These are phyloP conservation scores for Aspergillus texensis DNA, from an alignment of 2,329 filamentous ascomycete genomes.

Conservation along the genomic window DNA sequence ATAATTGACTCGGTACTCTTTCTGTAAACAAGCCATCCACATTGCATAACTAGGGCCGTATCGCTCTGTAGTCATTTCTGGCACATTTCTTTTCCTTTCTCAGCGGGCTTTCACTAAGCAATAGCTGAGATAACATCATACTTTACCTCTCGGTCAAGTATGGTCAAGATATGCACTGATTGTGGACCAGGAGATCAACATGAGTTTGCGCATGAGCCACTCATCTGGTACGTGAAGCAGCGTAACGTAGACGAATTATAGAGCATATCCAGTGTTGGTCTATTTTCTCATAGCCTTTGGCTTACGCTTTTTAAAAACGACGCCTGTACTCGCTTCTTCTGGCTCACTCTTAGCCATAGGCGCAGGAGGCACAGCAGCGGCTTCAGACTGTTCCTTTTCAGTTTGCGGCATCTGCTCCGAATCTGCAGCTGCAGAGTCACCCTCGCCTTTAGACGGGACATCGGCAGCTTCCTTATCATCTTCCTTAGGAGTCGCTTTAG, in stretches of 20 bases:
- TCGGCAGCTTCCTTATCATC: constrained; percentile 7
- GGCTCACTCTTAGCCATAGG: constrained; percentile 16
- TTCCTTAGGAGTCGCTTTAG: constrained; percentile 16
- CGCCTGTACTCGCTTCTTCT: constrained; percentile 31
- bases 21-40: neutral
- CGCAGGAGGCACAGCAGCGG: neutral
- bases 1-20: neutral
- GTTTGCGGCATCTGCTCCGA: constrained; percentile 4
- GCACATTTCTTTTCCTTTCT: neutral
- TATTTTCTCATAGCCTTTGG: constrained; percentile 47
- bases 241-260: neutral
- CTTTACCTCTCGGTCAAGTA: neutral
- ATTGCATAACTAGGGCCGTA: neutral
- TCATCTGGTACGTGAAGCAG: neutral
- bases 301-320: constrained; percentile 55
- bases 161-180: neutral
- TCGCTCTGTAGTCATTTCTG: neutral
- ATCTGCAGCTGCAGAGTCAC: constrained; percentile 10
- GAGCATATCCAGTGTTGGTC: neutral
- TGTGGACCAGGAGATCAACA: neutral
- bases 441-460: constrained; percentile 21
- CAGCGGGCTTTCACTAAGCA: neutral
- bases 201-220: neutral
- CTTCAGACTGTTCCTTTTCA: constrained; percentile 10
- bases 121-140: neutral